Percentiles rank a stretch among this genome's conserved stretches.
These are phyloP conservation scores for Daldinia caldariorum DNA, from an alignment of 495 filamentous ascomycete species.

Conservation along the genomic window DNA sequence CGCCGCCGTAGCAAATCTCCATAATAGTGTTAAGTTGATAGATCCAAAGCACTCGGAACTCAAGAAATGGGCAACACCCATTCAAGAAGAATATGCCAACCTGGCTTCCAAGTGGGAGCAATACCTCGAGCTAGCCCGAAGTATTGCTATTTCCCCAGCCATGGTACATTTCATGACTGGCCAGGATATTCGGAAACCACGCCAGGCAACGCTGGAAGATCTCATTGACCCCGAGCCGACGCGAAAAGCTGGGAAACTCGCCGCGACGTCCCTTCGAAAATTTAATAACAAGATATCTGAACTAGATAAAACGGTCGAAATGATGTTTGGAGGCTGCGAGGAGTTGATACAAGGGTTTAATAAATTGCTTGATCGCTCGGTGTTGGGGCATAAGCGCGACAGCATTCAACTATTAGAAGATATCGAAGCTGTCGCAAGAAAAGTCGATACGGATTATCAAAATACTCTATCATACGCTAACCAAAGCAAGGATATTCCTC, in stretches of 20 bases:
- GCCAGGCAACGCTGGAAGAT: conserved; percentile 69
- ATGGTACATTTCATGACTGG: conserved; percentile 66
- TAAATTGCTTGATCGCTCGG: conserved; percentile 57
- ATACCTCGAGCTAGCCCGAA: conserved; percentile 68
- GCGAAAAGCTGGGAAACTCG: conserved; percentile 67
- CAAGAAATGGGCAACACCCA: conserved; percentile 74
- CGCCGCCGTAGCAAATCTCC: conserved; percentile 82
- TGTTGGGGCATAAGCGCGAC: conserved; percentile 53
- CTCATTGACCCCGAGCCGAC: conserved; percentile 75
- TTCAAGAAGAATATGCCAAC: conserved; percentile 74
- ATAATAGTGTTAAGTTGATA: conserved; percentile 76
- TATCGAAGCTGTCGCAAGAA: conserved; percentile 83
- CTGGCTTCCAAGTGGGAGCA: conserved; percentile 74
- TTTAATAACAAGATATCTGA: conserved; percentile 58
- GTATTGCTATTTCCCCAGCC: conserved; percentile 63
- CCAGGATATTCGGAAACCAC: conserved; percentile 51
- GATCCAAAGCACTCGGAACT: conserved; percentile 78
- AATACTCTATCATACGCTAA: conserved; percentile 74
- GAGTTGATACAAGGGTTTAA: conserved; percentile 61
- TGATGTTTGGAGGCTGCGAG: conserved; percentile 58
- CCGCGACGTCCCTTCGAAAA: conserved; percentile 56
- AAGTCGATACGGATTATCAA: conserved; percentile 87
- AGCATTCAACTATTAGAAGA: conserved; percentile 74
- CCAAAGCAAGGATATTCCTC: conserved; percentile 75
- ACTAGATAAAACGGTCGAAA: conserved; percentile 57